Conservation (phyloP, 441 rosid species). For the Biscutella auriculata region DNA sequence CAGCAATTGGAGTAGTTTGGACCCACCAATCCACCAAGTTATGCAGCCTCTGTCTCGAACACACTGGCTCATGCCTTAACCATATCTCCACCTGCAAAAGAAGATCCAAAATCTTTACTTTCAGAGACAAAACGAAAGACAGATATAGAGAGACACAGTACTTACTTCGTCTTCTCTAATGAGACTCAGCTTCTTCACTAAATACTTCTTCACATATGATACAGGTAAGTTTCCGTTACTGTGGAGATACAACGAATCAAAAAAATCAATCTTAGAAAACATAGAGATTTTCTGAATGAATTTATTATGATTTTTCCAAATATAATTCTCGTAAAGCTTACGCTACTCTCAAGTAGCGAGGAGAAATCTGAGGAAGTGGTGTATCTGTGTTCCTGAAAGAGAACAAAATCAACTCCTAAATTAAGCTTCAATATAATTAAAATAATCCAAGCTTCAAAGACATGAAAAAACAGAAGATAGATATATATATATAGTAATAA, state of each 20-base stretch:
- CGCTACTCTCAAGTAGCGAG: neutral
- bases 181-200: conserved; percentile 1
- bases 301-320: too few species aligned
- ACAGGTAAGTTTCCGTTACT: conserved; percentile 6
- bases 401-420: neutral
- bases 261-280: too few species aligned
- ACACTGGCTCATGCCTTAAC: conserved; percentile 10
- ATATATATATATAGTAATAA: too few species aligned
- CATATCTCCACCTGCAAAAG: conserved; percentile 15
- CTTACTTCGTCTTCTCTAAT: conserved; percentile 4
- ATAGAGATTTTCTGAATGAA: too few species aligned
- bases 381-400: neutral
- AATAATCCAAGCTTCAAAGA: neutral
- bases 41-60: neutral
- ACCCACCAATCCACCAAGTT: conserved; percentile 10
- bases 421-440: neutral
- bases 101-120: neutral
- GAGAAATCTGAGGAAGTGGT: neutral
- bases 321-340: too few species aligned
- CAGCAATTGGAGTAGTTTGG: neutral
- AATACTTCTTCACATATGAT: conserved; percentile 7
- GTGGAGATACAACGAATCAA: neutral
- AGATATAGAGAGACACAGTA: neutral
- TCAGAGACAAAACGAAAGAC: neutral
- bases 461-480: neutral